Percentiles rank a stretch among this genome's conserved stretches.
phyloP scores from a whole-genome alignment of 1,284 basidiomycete genomes.

The Caloboletus firmus region DNA sequence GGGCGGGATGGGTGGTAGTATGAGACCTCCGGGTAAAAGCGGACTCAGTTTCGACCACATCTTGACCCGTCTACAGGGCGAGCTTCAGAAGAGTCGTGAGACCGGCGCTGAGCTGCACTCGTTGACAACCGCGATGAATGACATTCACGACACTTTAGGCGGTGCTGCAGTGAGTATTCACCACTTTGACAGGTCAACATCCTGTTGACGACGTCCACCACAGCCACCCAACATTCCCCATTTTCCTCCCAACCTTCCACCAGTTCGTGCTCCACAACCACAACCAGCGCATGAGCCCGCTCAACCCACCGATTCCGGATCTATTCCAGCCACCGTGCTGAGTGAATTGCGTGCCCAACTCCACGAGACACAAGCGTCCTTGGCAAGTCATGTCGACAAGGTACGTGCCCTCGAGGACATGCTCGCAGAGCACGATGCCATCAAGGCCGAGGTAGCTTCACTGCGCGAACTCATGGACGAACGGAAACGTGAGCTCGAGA shows the following conservation, averaged over 20 bases:
- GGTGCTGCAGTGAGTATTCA: constrained; percentile 67
- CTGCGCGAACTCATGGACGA: constrained; percentile 73
- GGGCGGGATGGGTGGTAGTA: constrained; percentile 72
- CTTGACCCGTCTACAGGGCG: constrained; percentile 76
- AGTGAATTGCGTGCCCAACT: constrained; percentile 78
- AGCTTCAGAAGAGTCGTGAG: constrained; percentile 92
- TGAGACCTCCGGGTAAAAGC: constrained; percentile 70
- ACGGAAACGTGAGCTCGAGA: constrained; percentile 39
- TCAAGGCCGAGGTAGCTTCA: constrained; percentile 78
- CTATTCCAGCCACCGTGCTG: constrained; percentile 26
- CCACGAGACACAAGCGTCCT: constrained; percentile 79
- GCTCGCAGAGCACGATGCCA: constrained; percentile 83
- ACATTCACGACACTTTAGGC: constrained; percentile 90
- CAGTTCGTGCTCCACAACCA: constrained; percentile 58
- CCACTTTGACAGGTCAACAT: background rate
- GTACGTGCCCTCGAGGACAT: constrained; percentile 81
- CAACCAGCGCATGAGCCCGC: constrained; percentile 38
- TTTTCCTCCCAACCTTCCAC: constrained; percentile 63
- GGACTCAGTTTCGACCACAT: constrained; percentile 85
- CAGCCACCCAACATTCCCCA: constrained; percentile 60
- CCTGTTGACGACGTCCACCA: constrained; percentile 9
- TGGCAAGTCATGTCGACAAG: constrained; percentile 83
- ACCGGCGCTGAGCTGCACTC: constrained; percentile 87
- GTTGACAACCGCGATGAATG: constrained; percentile 80
- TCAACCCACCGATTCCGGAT: constrained; percentile 23